Evolutionary conservation across 1,284 basidiomycete species (phyloP), one percentile per base, ranked within the genome.

Genomic region (Sparassis latifolia): DNA sequence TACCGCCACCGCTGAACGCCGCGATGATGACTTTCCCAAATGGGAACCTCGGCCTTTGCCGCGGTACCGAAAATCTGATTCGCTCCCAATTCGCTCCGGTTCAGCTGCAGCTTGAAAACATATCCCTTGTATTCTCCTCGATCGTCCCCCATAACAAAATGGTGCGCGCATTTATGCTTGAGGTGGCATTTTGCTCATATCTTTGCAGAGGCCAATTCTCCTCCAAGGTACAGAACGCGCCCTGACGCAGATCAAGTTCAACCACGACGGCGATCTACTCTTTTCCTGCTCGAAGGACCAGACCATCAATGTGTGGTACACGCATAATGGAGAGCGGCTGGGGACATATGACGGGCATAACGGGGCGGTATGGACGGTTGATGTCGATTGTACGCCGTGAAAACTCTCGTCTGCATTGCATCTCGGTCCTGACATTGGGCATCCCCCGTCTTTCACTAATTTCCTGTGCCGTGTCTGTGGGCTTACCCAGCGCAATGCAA

Each of bases 271-370:
- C 58, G 96, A 99, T 70, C 77, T 99, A 10, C 79, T 99, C 51
- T 98, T 99, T 72, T 89, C 94, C 31, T 92, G 88, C 64, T 95
- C 93, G 63, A 99, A 99, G 79, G 96, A 99, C 69, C 82, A 89
- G 62, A 70, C 92, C 62, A 92, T 98, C 70, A 98, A 97, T 66
- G 93, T 92, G 46, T 97, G 95, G 94, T 98, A 85, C 72, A 89
- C 95, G n/a, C 92, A 97, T 65, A 99, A 99, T 65, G 97, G 97
- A 58, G 96, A 99, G 76, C 79, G 97, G 53, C 72, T 99, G 62
- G 97, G 96, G 45, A 99, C 97, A 51, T 98, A 97, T 68, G 86
- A 93, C 50, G 97, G 94, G 42, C 87, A 98, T 72, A 98, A 98
- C 66, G 96, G 96, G 59, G 82, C 91, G 2, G 91, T 99, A 35